Conservation (phyloP, 2,329 filamentous ascomycete species). For the Laburnicola sp. region DNA sequence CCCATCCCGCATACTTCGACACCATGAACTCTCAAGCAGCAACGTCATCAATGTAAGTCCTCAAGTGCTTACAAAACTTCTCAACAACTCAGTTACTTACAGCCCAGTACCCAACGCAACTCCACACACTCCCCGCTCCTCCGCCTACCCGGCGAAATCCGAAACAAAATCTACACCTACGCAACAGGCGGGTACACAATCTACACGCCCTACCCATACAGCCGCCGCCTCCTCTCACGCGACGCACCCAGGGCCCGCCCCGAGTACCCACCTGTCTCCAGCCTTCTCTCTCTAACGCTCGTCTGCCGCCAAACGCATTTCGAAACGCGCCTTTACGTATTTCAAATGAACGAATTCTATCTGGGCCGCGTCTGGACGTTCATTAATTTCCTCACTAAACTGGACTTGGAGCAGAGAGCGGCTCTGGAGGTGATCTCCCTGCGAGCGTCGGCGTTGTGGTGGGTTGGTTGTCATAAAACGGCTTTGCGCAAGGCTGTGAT, state of each 20-base stretch:
- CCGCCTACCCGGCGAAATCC: constrained; percentile 1
- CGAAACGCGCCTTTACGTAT: background rate
- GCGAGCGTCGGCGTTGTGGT: too few species aligned
- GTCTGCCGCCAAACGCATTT: background rate
- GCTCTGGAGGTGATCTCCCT: too few species aligned
- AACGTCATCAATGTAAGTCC: background rate
- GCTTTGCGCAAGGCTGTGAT: too few species aligned
- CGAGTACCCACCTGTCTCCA: background rate
- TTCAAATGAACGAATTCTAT: background rate
- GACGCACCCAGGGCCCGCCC: too few species aligned
- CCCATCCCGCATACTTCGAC: too few species aligned
- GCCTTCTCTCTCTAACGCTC: background rate
- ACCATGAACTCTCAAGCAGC: constrained; percentile 1
- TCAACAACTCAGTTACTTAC: background rate
- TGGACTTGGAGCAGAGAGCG: too few species aligned
- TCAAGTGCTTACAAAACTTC: background rate
- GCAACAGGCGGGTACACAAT: background rate
- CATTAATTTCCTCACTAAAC: too few species aligned
- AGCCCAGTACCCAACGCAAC: background rate
- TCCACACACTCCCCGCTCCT: background rate
- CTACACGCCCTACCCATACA: too few species aligned
- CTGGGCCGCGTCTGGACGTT: too few species aligned
- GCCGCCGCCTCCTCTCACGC: too few species aligned
- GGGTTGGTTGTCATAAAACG: too few species aligned
- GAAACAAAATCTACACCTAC: background rate